A percentile compares a stretch with the other conserved stretches of the same genome.
Evolutionary conservation across 2,329 filamentous ascomycete species (phyloP).

Genomic region (Penicillium sp.): DNA sequence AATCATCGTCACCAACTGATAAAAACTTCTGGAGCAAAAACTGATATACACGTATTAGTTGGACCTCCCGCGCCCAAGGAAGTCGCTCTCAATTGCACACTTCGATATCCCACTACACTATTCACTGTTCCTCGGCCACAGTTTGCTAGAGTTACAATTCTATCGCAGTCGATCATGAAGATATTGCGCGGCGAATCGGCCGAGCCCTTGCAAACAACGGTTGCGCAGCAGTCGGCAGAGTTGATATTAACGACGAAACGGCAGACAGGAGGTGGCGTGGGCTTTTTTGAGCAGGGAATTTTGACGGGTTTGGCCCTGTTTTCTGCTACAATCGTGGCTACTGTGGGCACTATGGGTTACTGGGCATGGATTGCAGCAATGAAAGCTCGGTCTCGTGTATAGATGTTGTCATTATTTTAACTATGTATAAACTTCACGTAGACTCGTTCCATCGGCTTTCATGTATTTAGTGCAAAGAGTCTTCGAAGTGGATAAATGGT

Average conservation of each 20-base stretch:
- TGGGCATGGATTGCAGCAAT: background rate
- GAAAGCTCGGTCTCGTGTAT: too few species aligned
- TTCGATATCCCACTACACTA: slow-evolving; percentile 41
- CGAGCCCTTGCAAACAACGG: too few species aligned
- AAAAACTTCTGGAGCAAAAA: background rate
- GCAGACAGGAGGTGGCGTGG: slow-evolving; percentile 30
- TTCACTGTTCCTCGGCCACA: slow-evolving; percentile 47
- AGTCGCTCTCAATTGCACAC: slow-evolving; percentile 36
- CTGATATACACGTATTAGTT: background rate
- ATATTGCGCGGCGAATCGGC: too few species aligned
- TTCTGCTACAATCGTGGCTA: background rate
- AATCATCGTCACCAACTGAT: slow-evolving; percentile 12
- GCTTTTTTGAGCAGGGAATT: slow-evolving; percentile 50
- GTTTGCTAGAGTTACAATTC: slow-evolving; percentile 26
- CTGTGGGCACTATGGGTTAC: slow-evolving; percentile 11
- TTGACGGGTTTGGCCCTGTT: slow-evolving; percentile 24
- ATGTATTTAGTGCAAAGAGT: too few species aligned
- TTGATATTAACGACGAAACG: too few species aligned
- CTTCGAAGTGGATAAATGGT: too few species aligned
- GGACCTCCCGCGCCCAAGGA: slow-evolving; percentile 14
- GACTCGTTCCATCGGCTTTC: too few species aligned
- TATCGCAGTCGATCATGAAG: slow-evolving; percentile 4
- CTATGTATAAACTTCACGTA: too few species aligned
- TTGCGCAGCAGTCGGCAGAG: too few species aligned
- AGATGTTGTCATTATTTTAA: too few species aligned